Evolutionary conservation across 345 rosid genomes (phyloP).

Genomic region (Excoecaria cochinchinensis): DNA sequence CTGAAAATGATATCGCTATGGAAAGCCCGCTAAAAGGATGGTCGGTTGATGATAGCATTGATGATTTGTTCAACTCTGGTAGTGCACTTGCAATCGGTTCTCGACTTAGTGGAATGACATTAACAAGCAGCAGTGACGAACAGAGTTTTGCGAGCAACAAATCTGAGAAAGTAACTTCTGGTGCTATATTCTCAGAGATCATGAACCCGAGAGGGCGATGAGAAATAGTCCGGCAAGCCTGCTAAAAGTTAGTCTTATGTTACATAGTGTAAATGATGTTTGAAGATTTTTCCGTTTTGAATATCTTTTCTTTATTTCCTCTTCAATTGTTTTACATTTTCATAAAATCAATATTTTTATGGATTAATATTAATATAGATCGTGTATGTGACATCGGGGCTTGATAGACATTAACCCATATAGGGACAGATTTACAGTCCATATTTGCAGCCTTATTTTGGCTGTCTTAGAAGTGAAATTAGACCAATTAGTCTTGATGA

Average conservation of each 20-base stretch:
- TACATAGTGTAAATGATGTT: too few species aligned
- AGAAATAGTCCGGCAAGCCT: not conserved
- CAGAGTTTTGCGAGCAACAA: not conserved
- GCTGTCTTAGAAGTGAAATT: too few species aligned
- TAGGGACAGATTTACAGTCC: too few species aligned
- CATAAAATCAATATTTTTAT: too few species aligned
- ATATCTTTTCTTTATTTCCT: too few species aligned
- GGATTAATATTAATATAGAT: too few species aligned
- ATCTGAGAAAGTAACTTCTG: not conserved
- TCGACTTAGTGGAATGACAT: not conserved
- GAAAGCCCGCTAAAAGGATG: not conserved
- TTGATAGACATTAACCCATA: too few species aligned
- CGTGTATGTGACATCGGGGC: too few species aligned
- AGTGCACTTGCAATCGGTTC: not conserved
- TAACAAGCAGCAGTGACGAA: not conserved
- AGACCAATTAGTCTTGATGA: too few species aligned
- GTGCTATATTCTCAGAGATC: not conserved
- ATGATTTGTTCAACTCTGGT: not conserved
- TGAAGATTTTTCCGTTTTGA: too few species aligned
- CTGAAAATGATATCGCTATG: not conserved
- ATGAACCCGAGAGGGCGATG: not conserved
- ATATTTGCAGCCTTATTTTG: too few species aligned
- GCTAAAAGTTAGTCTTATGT: not conserved
- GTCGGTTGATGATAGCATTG: not conserved
- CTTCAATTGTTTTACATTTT: too few species aligned